A percentile compares a stretch with the other conserved stretches of the same genome.
phyloP scores from a whole-genome alignment of 2,329 filamentous ascomycete species.

The Microdochium nivale region DNA sequence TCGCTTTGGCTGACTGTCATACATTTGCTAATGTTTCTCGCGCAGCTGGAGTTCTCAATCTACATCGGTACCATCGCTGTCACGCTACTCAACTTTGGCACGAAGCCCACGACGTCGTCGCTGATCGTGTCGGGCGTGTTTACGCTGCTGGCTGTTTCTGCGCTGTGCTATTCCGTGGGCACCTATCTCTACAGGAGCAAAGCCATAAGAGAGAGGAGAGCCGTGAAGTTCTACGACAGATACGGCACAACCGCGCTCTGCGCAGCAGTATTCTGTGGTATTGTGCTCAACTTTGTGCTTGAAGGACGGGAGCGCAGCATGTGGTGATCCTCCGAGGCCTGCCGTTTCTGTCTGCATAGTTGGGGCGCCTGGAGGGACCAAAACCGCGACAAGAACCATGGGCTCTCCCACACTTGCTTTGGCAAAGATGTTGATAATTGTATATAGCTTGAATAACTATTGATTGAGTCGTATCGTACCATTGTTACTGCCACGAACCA shows the following conservation, averaged over 20 bases:
- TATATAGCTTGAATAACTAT: background rate
- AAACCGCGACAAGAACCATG: too few relatives aligned
- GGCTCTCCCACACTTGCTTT: too few relatives aligned
- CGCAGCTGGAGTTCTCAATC: slow-evolving; percentile 85
- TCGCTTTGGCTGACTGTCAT: background rate
- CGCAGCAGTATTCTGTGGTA: slow-evolving; percentile 60
- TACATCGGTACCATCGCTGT: slow-evolving; percentile 84
- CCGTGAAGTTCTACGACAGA: slow-evolving; percentile 87
- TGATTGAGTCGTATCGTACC: too few relatives aligned
- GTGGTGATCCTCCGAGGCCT: slow-evolving; percentile 29
- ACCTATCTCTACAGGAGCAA: slow-evolving; percentile 84
- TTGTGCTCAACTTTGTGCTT: slow-evolving; percentile 72
- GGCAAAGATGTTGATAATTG: too few relatives aligned
- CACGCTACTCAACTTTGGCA: slow-evolving; percentile 74
- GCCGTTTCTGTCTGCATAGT: background rate
- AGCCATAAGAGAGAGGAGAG: slow-evolving; percentile 73
- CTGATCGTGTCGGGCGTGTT: slow-evolving; percentile 69
- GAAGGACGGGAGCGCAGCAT: slow-evolving; percentile 54
- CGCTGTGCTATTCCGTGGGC: slow-evolving; percentile 73
- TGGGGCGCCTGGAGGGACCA: background rate
- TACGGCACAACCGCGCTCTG: slow-evolving; percentile 78
- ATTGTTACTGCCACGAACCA: too few relatives aligned
- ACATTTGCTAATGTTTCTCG: slow-evolving; percentile 7
- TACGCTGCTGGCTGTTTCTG: slow-evolving; percentile 68
- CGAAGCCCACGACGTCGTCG: slow-evolving; percentile 44